Conservation (phyloP, 2,329 filamentous ascomycete species). For the Epicoccum nigrum region DNA sequence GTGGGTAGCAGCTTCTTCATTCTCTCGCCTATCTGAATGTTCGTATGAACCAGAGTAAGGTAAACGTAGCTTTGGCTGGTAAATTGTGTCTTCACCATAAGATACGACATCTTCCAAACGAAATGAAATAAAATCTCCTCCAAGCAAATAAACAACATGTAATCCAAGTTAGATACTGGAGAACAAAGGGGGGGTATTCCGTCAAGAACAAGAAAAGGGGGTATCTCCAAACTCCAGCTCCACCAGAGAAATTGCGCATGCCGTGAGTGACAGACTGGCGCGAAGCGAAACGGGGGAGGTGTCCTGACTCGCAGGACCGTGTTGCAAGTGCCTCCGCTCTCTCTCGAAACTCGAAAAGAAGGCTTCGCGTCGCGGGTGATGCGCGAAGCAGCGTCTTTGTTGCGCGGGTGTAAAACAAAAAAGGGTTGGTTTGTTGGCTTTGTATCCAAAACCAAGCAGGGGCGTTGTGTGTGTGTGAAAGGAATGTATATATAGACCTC, state of each 20-base stretch:
- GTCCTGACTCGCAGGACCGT: constrained; percentile 9
- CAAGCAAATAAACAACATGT: constrained; percentile 10
- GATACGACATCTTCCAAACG: too few species aligned
- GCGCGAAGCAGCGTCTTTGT: constrained; percentile 25
- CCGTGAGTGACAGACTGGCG: constrained; percentile 6
- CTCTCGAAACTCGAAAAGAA: constrained; percentile 6
- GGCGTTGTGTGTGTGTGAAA: constrained; percentile 3
- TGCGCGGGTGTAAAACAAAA: constrained; percentile 14
- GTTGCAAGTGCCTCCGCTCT: not conserved
- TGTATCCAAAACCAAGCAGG: not conserved
- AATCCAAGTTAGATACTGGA: constrained; percentile 12
- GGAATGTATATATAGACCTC: constrained; percentile 17
- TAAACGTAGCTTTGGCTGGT: too few species aligned
- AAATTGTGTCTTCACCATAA: too few species aligned
- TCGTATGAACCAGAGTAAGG: too few species aligned
- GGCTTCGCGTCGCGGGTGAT: constrained; percentile 1
- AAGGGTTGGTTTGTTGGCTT: not conserved
- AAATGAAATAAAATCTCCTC: constrained; percentile 3
- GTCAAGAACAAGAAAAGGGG: constrained; percentile 29
- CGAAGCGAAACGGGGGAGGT: constrained; percentile 12
- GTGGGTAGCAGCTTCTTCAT: too few species aligned
- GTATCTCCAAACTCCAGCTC: constrained; percentile 51
- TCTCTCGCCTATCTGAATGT: not conserved
- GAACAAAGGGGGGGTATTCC: constrained; percentile 13
- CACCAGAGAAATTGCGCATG: constrained; percentile 42